Base-by-base conservation (phyloP, 495 filamentous ascomycete species). In the Polyplosphaeria fusca region DNA sequence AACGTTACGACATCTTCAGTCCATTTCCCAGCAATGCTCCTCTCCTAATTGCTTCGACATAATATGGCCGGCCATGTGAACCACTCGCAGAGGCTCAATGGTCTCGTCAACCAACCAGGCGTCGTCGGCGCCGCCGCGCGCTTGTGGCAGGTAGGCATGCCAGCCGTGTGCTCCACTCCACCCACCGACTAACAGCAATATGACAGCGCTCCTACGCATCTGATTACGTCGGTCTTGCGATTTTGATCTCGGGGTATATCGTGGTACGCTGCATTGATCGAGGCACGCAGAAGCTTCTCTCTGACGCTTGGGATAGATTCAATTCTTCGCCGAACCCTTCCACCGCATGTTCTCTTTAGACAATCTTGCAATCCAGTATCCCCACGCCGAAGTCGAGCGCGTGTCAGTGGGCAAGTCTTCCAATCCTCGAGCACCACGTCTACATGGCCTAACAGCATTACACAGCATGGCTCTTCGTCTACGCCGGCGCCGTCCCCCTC, bases 321-420 rank as follows among this genome's bases (percentile, higher is more conserved):
- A 85, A 73, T 70, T 85, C 52, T 78, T 92, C 52, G 74, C 86
- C 62, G 82, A 84, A 57, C 94, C 93, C 1, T 98, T 97, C 70
- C 91, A 96, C 67, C 90, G 84, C 68, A 79, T 88, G 76, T 90
- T 90, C 67, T 82, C 79, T 51, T 82, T 96, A 52, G 86, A 88
- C 68, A 88, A 96, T 67, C 78, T 85, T 11, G 75, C 85, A 35
- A 89, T 97, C 41, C 84, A 88, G 61, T 95, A 84, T 67, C 94
- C 94, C 7, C 85, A 94, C 69, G 89, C 92, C 19, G 78, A 86
- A 45, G 71, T 85, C 28, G 93, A 99, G 69, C 81, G 91, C 48
- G 94, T 99, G 0, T 79, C 91, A 24, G 80, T 95, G 11, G 64
- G 86, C 86, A 77, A 63, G 83, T 74, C n/a, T 32, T n/a, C 48